phyloP scores from a whole-genome alignment of 2,329 filamentous ascomycete species.

The Xylaria sp. region DNA sequence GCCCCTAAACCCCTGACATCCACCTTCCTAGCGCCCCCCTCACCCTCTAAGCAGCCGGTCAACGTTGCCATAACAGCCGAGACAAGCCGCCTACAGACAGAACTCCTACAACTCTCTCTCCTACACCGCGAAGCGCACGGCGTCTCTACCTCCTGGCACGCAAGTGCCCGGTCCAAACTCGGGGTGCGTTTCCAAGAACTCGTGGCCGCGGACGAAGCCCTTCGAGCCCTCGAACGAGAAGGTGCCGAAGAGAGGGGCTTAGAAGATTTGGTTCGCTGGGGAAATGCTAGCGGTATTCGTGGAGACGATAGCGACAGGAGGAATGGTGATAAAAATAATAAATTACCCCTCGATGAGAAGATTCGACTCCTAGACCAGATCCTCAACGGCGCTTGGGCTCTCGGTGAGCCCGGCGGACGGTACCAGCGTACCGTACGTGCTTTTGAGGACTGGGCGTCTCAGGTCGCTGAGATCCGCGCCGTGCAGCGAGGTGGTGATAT shows the following conservation, averaged over 20 bases:
- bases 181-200: slow-evolving; percentile 58
- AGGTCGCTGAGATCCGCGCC: slow-evolving; percentile 59
- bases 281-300: slow-evolving; percentile 12
- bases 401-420: slow-evolving; percentile 66
- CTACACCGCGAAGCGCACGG: slow-evolving; percentile 66
- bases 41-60: slow-evolving; percentile 69
- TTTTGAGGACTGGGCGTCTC: slow-evolving; percentile 70
- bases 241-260: slow-evolving; percentile 63
- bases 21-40: slow-evolving; percentile 67
- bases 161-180: slow-evolving; percentile 64
- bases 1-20: slow-evolving; percentile 72
- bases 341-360: slow-evolving; percentile 62
- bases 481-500: slow-evolving; percentile 55
- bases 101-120: slow-evolving; percentile 73
- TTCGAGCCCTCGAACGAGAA: slow-evolving; percentile 55
- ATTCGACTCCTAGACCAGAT: slow-evolving; percentile 68
- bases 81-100: slow-evolving; percentile 69
- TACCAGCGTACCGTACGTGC: slow-evolving; percentile 65
- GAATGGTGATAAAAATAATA: slow-evolving; percentile 22
- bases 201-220: slow-evolving; percentile 49
- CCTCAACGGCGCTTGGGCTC: slow-evolving; percentile 66
- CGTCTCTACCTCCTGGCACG: slow-evolving; percentile 63
- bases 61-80: slow-evolving; percentile 70
- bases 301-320: background rate
- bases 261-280: slow-evolving; percentile 65